A percentile compares a stretch with the other conserved stretches of the same genome.
Conservation (phyloP, 2,329 filamentous ascomycete genomes). For the Aureobasidium sp. region DNA sequence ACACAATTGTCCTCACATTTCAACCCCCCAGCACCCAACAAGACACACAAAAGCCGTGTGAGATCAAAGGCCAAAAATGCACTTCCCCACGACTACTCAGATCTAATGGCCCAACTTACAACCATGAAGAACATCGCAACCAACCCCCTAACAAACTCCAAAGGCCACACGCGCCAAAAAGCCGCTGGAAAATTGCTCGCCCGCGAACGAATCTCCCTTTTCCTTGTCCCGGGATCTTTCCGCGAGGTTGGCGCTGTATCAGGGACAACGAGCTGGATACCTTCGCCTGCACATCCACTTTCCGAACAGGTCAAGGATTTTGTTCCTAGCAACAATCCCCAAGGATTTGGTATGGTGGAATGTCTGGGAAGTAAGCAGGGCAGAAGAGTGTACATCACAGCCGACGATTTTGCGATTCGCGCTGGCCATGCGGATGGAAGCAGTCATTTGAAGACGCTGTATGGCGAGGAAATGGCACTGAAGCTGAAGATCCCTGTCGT, state of each 20-base stretch:
- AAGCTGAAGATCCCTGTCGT: constrained; percentile 50
- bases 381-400: constrained; percentile 38
- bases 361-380: not conserved
- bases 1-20: constrained; percentile 25
- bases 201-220: constrained; percentile 48
- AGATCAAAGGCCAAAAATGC: constrained; percentile 29
- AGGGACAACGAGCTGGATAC: constrained; percentile 51
- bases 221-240: constrained; percentile 50
- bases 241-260: constrained; percentile 52
- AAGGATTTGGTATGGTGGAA: constrained; percentile 22
- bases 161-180: constrained; percentile 55
- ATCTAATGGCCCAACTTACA: constrained; percentile 49
- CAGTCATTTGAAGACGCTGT: constrained; percentile 41
- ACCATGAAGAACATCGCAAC: constrained; percentile 44
- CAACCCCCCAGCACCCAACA: not conserved
- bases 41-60: too few relatives aligned
- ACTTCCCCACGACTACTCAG: constrained; percentile 52
- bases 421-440: constrained; percentile 53
- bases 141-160: constrained; percentile 44
- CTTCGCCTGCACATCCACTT: constrained; percentile 35
- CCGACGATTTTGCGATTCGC: constrained; percentile 55
- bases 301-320: constrained; percentile 44
- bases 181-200: constrained; percentile 58
- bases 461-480: constrained; percentile 53
- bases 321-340: constrained; percentile 54